These are phyloP conservation scores for Phlebiopsis flavidoalba DNA, from an alignment of 768 basidiomycete genomes.

Conservation along the genomic window DNA sequence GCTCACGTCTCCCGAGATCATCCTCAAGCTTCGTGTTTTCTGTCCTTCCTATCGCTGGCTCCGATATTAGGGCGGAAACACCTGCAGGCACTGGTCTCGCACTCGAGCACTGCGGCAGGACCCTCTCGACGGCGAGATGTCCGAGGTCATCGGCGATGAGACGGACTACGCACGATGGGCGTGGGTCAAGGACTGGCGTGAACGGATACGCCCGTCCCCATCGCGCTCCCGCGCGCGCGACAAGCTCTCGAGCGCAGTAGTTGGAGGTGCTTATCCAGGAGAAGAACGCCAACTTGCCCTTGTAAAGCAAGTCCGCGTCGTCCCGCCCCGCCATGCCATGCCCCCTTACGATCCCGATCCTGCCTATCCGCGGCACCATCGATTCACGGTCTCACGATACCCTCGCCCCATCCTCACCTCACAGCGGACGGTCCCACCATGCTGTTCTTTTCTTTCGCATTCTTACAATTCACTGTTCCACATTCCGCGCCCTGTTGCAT, in stretches of 20 bases:
- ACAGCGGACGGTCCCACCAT: not conserved
- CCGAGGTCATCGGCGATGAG: slow-evolving; percentile 29
- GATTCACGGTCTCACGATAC: slow-evolving; percentile 1
- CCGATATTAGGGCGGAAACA: slow-evolving; percentile 77
- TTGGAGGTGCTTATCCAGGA: slow-evolving; percentile 51
- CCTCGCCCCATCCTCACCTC: not conserved
- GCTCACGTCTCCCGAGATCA: slow-evolving; percentile 77
- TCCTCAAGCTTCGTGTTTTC: slow-evolving; percentile 77
- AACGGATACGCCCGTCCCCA: slow-evolving; percentile 47
- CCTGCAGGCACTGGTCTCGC: slow-evolving; percentile 51
- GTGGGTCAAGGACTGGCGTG: slow-evolving; percentile 68
- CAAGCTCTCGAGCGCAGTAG: slow-evolving; percentile 38
- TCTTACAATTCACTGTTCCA: not conserved
- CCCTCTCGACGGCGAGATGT: not conserved
- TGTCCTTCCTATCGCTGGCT: slow-evolving; percentile 81
- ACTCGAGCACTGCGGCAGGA: slow-evolving; percentile 18
- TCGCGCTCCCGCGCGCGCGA: slow-evolving; percentile 47
- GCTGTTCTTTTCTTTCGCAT: not conserved
- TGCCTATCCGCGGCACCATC: not conserved
- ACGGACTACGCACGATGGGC: slow-evolving; percentile 40
- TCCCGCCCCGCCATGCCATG: not conserved
- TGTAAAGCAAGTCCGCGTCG: slow-evolving; percentile 10
- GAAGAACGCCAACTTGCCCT: slow-evolving; percentile 32
- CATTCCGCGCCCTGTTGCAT: slow-evolving; percentile 4
- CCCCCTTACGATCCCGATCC: slow-evolving; percentile 1